phyloP scores from a whole-genome alignment of 225 moss, liverwort and hornwort genomes.

The Pleurozium schreberi region DNA sequence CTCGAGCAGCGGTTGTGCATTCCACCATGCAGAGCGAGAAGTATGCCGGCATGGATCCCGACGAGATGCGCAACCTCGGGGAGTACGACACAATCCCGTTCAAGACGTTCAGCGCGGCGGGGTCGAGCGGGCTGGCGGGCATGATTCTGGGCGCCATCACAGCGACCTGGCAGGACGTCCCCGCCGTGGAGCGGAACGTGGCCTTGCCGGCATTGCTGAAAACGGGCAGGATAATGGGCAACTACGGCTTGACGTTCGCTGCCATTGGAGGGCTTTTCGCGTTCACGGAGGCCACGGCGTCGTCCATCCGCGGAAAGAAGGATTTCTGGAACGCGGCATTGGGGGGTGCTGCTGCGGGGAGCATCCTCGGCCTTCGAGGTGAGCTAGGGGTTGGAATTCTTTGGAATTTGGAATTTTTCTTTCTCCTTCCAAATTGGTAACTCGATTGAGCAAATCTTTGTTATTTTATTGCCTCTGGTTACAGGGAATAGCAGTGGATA shows the following conservation, averaged over 20 bases:
- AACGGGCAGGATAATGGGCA: conserved; percentile 60
- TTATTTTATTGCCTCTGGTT: not conserved
- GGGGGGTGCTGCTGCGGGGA: conserved; percentile 81
- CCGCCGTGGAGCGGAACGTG: conserved; percentile 72
- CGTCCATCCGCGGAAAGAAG: conserved; percentile 65
- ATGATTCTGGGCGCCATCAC: conserved; percentile 59
- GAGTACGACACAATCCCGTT: conserved; percentile 77
- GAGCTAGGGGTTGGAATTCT: not conserved
- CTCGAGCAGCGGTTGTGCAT: not conserved
- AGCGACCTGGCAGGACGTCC: conserved; percentile 87
- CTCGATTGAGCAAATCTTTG: not conserved
- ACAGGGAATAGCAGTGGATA: not conserved
- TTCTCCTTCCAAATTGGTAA: not conserved
- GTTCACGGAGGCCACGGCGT: conserved; percentile 57
- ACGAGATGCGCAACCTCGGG: conserved; percentile 44
- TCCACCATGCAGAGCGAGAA: conserved; percentile 21
- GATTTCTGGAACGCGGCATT: conserved; percentile 64
- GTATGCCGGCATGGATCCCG: conserved; percentile 36
- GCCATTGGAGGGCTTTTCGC: conserved; percentile 82
- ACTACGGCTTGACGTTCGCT: conserved; percentile 66
- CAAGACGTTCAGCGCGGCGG: conserved; percentile 58
- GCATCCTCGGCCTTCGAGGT: conserved; percentile 69
- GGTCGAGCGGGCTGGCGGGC: conserved; percentile 63
- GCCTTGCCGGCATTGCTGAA: conserved; percentile 65
- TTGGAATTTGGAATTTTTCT: not conserved